Evolutionary conservation across 192 early-diverging fungal genomes (phyloP), one percentile per base, ranked within the genome.

Genomic region (Polychytrium aggregatum): DNA sequence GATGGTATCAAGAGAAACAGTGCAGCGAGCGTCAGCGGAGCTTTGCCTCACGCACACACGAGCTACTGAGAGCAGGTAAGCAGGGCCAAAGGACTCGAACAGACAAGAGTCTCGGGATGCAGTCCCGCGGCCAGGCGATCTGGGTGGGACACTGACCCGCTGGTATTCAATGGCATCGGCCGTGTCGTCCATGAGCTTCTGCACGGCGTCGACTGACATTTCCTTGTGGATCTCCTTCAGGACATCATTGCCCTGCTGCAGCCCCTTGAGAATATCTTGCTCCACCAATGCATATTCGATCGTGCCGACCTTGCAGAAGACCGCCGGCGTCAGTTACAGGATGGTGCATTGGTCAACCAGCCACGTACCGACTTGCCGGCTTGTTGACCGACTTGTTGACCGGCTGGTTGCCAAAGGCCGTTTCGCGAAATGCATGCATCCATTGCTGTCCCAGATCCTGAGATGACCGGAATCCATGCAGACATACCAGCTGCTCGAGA

Each of bases 151-250:
- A 38, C 49, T 57, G 62, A 86, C 86, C 38, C 90, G 84, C 63
- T 98, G 95, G 56, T 96, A 96, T 0, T 84, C 87, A 59, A 98
- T 89, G 11, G 85, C 87, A 34, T 98, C 96, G 3, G 83, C 86
- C 0, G 92, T 97, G 46, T 98, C 92, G 52, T 97, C 92, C 78
- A 96, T 90, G 33, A 98, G 68, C 36, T 79, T 76, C 42, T 98
- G 87, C 0, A 97, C 90, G 35, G 86, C 79, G n/a, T 93, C 87
- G 28, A 98, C 50, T 18, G 82, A 83, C 69, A 82, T 88, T 52
- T 90, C 87, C 51, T 84, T 78, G 55, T 92, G 77, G 39, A 92
- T 71, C 53, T 84, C 73, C 39, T 83, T 84, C 54, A 97, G 69
- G 10, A 92, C 86, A 26, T 73, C 76, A 68, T 87, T 94, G 49